Base-by-base conservation (phyloP, 2,329 filamentous ascomycete species). In the Botryotinia convoluta region DNA sequence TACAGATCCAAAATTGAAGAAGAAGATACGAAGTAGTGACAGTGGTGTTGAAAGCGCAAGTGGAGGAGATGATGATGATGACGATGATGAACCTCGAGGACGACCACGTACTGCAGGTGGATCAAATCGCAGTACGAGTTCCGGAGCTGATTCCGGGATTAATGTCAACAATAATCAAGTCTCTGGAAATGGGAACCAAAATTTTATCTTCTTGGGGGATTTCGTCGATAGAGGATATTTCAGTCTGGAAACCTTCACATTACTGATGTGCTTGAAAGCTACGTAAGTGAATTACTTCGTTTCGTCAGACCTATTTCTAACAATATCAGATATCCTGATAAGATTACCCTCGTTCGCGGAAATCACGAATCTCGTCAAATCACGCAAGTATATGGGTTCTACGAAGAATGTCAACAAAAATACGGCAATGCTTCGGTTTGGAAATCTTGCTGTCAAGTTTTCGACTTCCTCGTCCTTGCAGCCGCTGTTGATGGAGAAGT, bases 1-100 rank as follows among this genome's bases (percentile, higher is more conserved):
- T 78, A 96, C 91, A 72, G 91, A 97, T 80, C 93, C 94, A 5
- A 96, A 95, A 82, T 85, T 96, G 64, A 92, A 91, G 84, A 94
- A 92, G 85, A 97, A 95, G 85, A 89, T 97, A 83, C 92, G 90
- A 81, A 90, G 89, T 44, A 73, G 54, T 77, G 89, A 86, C 42
- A 81, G 79, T 67, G 84, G 84, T 10, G 82, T 83, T 57, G 84
- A 84, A 9, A 85, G 83, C 8, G 87, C 85, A 48, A 85, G 83
- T 65, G 86, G 84, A 29, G 85, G 85, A 6, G 86, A 87, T 29
- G 84, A 85, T 29, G 84, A 85, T 42, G 84, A 83, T 12, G 86
- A 85, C 84, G 62, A 85, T 83, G 67, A 87, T 86, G 74, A 86
- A 83, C 48, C 84, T 83, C 63, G 86, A 82, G 75, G 88, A 83